Percentiles rank a stretch among this genome's conserved stretches.
These are phyloP conservation scores for Phytopythium oedochilum DNA, from an alignment of 352 stramenopile species.

Conservation along the genomic window DNA sequence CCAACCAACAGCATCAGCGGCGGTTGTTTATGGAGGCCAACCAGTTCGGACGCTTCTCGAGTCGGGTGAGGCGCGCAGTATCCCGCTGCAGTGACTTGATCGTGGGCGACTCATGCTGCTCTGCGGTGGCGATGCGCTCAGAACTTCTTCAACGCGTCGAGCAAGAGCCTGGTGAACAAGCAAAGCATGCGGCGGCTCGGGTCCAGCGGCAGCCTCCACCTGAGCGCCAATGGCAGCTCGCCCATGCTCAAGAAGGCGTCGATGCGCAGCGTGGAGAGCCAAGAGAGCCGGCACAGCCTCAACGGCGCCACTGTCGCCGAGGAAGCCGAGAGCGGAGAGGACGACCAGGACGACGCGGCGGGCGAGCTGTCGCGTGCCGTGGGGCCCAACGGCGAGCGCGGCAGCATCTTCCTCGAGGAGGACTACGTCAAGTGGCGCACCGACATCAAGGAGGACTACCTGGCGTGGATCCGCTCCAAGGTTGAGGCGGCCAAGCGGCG, in stretches of 20 bases:
- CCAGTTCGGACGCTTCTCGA: slow-evolving; percentile 39
- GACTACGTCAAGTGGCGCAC: slow-evolving; percentile 67
- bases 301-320: slow-evolving; percentile 7
- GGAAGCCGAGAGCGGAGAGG: slow-evolving; percentile 14
- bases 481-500: slow-evolving; percentile 43
- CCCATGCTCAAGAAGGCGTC: slow-evolving; percentile 18
- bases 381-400: slow-evolving; percentile 1
- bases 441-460: slow-evolving; percentile 68
- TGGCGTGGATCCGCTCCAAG: slow-evolving; percentile 65
- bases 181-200: slow-evolving; percentile 13
- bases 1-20: slow-evolving; percentile 33
- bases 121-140: background rate
- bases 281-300: slow-evolving; percentile 7
- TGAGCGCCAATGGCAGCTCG: background rate
- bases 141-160: slow-evolving; percentile 46
- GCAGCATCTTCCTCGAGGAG: slow-evolving; percentile 52
- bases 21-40: slow-evolving; percentile 65
- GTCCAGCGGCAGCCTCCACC: slow-evolving; percentile 11
- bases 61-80: slow-evolving; percentile 14
- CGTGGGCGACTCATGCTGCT: background rate
- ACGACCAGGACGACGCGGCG: slow-evolving; percentile 8
- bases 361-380: background rate
- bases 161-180: slow-evolving; percentile 30
- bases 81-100: background rate
- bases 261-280: slow-evolving; percentile 21